phyloP scores from a whole-genome alignment of 78 protist species.

The Capsaspora owczarzaki region DNA sequence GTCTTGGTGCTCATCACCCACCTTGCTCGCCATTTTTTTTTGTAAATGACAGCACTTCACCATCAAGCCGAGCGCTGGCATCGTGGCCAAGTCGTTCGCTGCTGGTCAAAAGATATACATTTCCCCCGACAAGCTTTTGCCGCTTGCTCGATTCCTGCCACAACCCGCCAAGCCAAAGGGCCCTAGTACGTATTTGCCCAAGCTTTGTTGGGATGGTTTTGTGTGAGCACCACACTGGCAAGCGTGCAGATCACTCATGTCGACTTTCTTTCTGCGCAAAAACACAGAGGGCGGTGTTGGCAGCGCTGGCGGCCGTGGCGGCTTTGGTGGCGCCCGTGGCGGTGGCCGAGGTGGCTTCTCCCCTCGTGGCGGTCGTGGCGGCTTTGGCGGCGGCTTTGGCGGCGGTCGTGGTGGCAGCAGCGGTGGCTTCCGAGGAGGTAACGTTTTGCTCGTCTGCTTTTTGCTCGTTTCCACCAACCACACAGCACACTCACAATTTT shows the following conservation, averaged over 20 bases:
- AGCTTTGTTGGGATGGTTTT: not conserved
- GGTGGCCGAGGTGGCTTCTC: not conserved
- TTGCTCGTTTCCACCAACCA: no score
- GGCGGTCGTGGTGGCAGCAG: conserved; percentile 6
- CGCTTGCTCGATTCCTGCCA: conserved; percentile 40
- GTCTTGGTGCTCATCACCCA: not conserved
- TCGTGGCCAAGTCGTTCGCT: conserved; percentile 31
- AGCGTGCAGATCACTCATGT: no score
- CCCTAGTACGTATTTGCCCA: not conserved
- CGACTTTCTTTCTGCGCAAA: no score
- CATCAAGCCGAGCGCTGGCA: conserved; percentile 24
- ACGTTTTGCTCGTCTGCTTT: no score
- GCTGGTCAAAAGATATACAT: conserved; percentile 18
- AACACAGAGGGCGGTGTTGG: no score
- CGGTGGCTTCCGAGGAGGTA: not conserved
- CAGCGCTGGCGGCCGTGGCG: not conserved
- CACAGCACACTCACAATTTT: no score
- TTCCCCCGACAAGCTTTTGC: conserved; percentile 31
- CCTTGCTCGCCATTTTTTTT: not conserved
- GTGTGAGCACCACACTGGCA: no score
- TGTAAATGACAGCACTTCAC: conserved; percentile 2
- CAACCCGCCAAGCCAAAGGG: conserved; percentile 9
- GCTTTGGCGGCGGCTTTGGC: not conserved
- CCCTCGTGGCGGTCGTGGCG: not conserved
- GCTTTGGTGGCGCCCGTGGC: not conserved